A percentile compares a stretch with the other conserved stretches of the same genome.
These are phyloP conservation scores for Thuidium tamariscinum DNA, from an alignment of 225 moss, liverwort and hornwort species.

Conservation along the genomic window DNA sequence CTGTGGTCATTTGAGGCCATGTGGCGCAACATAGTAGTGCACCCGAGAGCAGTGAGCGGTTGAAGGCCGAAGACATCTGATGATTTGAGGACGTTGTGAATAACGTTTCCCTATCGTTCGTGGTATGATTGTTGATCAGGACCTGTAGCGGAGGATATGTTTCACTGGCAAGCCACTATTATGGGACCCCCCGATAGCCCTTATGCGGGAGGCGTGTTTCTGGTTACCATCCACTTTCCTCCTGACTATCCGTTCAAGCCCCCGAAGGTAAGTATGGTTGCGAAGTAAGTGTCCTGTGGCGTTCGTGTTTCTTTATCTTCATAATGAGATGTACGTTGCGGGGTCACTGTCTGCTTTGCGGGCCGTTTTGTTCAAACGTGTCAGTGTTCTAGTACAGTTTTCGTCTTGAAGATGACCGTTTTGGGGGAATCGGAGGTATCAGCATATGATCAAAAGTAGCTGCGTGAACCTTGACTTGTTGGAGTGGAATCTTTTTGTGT, in stretches of 20 bases:
- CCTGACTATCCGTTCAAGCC: slow-evolving; percentile 88
- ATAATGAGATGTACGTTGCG: not conserved
- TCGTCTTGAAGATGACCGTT: not conserved
- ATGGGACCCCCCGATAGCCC: slow-evolving; percentile 98
- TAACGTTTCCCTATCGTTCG: not conserved
- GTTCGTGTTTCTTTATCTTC: not conserved
- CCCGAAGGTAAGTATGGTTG: slow-evolving; percentile 29
- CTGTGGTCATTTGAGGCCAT: not conserved
- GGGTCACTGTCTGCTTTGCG: not conserved
- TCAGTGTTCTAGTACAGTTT: not conserved
- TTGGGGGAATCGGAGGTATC: not conserved
- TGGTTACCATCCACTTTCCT: slow-evolving; percentile 95
- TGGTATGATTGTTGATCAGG: slow-evolving; percentile 28
- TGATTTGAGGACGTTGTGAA: not conserved
- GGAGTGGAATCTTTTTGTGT: not conserved
- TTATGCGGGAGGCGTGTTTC: slow-evolving; percentile 93
- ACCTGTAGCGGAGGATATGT: slow-evolving; percentile 98
- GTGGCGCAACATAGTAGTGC: not conserved
- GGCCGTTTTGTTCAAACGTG: not conserved
- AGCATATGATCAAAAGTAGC: not conserved
- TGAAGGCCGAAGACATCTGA: not conserved
- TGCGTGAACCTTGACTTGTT: not conserved
- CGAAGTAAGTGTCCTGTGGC: not conserved
- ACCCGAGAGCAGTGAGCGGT: too few relatives aligned
- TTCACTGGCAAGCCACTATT: slow-evolving; percentile 99